Evolutionary conservation across 176 grass and related monocot species (phyloP).

Genomic region (Dendrocalamus sinicus): DNA sequence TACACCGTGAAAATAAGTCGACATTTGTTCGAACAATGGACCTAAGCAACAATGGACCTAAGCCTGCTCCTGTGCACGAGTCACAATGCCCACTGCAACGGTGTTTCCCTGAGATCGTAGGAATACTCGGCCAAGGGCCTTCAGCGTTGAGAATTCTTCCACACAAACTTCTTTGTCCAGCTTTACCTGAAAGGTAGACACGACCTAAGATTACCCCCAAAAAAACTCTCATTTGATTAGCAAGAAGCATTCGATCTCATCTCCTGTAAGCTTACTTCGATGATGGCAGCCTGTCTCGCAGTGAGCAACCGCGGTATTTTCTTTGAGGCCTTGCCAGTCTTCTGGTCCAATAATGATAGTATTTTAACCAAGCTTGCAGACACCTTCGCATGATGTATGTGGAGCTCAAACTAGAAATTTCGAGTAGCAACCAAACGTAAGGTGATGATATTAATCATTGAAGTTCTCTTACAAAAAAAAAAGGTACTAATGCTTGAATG

Average conservation of each 20-base stretch:
- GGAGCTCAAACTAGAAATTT: constrained; percentile 75
- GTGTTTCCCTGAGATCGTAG: constrained; percentile 67
- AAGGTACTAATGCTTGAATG: too few relatives aligned
- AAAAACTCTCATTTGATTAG: neutral
- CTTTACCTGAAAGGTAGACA: constrained; percentile 47
- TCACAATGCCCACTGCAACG: constrained; percentile 73
- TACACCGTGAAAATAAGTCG: neutral
- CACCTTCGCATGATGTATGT: constrained; percentile 72
- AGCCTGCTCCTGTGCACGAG: constrained; percentile 34
- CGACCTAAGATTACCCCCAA: neutral
- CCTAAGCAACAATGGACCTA: neutral
- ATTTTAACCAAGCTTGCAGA: constrained; percentile 66
- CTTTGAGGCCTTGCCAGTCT: constrained; percentile 63
- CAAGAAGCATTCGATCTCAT: neutral
- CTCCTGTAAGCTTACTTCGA: constrained; percentile 46
- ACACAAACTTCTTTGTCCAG: constrained; percentile 67
- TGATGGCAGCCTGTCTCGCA: constrained; percentile 63
- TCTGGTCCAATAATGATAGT: constrained; percentile 68
- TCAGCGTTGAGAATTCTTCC: constrained; percentile 64
- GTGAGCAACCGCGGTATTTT: constrained; percentile 64
- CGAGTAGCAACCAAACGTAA: neutral
- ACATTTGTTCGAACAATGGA: neutral
- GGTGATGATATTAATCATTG: neutral
- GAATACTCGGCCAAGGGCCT: constrained; percentile 72
- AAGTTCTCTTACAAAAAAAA: neutral